These are phyloP conservation scores for Beauveria rudraprayagi DNA, from an alignment of 2,329 filamentous ascomycete genomes.

Conservation along the genomic window DNA sequence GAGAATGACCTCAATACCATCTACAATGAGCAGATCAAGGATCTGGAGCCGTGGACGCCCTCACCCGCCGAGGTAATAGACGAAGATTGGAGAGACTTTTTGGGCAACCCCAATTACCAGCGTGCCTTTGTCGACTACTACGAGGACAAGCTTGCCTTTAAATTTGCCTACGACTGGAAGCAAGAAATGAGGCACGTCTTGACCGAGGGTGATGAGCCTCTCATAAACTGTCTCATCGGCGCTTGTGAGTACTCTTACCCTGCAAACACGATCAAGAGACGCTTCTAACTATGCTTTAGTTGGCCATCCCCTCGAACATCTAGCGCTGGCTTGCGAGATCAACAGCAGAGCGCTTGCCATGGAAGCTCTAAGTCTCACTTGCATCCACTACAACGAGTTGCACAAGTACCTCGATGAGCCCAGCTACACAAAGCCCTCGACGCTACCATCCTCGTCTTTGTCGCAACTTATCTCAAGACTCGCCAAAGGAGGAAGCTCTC, in stretches of 20 bases:
- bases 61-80: conserved; percentile 77
- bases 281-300: conserved; percentile 40
- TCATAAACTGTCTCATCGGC: conserved; percentile 72
- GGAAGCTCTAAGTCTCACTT: conserved; percentile 69
- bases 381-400: conserved; percentile 49
- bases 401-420: conserved; percentile 65
- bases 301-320: conserved; percentile 85
- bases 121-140: conserved; percentile 91
- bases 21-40: conserved; percentile 67
- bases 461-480: conserved; percentile 66
- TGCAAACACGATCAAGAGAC: neutral
- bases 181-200: conserved; percentile 68
- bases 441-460: conserved; percentile 53
- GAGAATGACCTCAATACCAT: conserved; percentile 66
- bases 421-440: conserved; percentile 57
- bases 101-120: conserved; percentile 76
- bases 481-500: conserved; percentile 59
- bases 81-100: conserved; percentile 77
- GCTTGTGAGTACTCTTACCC: conserved; percentile 52
- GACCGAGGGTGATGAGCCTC: conserved; percentile 62
- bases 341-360: conserved; percentile 78
- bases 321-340: conserved; percentile 90
- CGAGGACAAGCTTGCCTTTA: conserved; percentile 75
- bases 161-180: conserved; percentile 76
- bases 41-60: conserved; percentile 71